phyloP scores from a whole-genome alignment of 352 stramenopile species.

The Phytophthora quininea region DNA sequence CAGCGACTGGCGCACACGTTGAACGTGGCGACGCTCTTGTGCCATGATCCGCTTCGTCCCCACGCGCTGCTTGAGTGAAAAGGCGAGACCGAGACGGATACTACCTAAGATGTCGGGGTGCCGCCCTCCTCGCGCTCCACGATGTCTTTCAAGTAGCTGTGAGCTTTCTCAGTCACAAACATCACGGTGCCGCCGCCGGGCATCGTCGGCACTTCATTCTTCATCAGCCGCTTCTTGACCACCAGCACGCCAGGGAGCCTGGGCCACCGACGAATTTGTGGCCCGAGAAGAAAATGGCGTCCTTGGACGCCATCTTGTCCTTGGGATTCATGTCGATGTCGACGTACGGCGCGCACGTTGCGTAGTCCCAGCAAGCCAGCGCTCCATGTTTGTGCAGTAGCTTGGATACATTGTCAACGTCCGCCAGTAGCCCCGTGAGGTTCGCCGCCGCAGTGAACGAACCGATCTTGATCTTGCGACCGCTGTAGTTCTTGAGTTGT shows the following conservation, averaged over 20 bases:
- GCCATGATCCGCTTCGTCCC: constrained; percentile 56
- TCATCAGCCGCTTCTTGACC: constrained; percentile 91
- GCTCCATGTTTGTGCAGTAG: constrained; percentile 92
- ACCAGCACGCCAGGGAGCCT: constrained; percentile 94
- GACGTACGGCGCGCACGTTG: constrained; percentile 93
- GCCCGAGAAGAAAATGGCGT: constrained; percentile 95
- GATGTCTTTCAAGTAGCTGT: constrained; percentile 79
- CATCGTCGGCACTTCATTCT: constrained; percentile 61
- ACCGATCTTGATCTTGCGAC: constrained; percentile 78
- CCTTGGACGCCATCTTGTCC: constrained; percentile 66
- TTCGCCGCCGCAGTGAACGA: constrained; percentile 95
- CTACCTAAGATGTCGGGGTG: constrained; percentile 95
- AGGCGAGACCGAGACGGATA: constrained; percentile 92
- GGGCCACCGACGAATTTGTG: constrained; percentile 97
- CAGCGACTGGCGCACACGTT: constrained; percentile 50
- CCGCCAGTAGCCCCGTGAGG: constrained; percentile 92
- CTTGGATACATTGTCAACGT: constrained; percentile 89
- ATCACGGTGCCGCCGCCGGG: constrained; percentile 62
- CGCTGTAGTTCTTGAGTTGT: constrained; percentile 53
- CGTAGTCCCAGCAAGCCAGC: constrained; percentile 96
- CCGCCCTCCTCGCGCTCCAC: constrained; percentile 95
- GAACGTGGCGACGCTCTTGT: constrained; percentile 49
- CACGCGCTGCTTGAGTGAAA: constrained; percentile 90
- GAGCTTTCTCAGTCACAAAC: constrained; percentile 61
- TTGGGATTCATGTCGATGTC: constrained; percentile 96